phyloP scores from a whole-genome alignment of 352 stramenopile species.

The Plasmopara viticola region DNA sequence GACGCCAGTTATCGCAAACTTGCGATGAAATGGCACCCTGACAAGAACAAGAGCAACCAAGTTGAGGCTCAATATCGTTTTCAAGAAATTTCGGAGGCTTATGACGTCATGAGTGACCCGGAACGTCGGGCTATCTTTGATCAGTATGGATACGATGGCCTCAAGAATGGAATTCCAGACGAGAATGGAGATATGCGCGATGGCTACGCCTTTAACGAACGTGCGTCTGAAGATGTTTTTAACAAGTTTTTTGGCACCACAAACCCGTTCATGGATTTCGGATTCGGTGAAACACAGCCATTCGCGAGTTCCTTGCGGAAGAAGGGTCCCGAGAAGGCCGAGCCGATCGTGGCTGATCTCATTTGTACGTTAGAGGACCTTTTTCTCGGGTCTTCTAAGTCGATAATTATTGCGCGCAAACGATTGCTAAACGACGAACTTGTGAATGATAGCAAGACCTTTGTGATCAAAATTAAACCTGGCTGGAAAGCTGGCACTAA shows the following conservation, averaged over 20 bases:
- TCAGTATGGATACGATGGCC: slow-evolving; percentile 90
- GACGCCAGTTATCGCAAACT: slow-evolving; percentile 86
- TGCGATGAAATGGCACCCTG: slow-evolving; percentile 92
- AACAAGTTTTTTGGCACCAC: slow-evolving; percentile 89
- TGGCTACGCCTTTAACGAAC: slow-evolving; percentile 87
- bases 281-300: slow-evolving; percentile 80
- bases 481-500: slow-evolving; percentile 93
- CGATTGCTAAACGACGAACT: slow-evolving; percentile 70
- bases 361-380: slow-evolving; percentile 89
- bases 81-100: slow-evolving; percentile 92
- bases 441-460: slow-evolving; percentile 72
- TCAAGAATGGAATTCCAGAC: slow-evolving; percentile 86
- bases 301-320: slow-evolving; percentile 79
- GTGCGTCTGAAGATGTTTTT: slow-evolving; percentile 89
- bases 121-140: slow-evolving; percentile 91
- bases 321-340: slow-evolving; percentile 59
- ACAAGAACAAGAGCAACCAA: slow-evolving; percentile 90
- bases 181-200: slow-evolving; percentile 70
- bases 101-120: slow-evolving; percentile 91
- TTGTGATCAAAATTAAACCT: slow-evolving; percentile 88
- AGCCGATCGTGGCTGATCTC: slow-evolving; percentile 65
- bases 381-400: slow-evolving; percentile 87
- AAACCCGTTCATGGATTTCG: slow-evolving; percentile 89
- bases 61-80: slow-evolving; percentile 89
- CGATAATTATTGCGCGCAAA: slow-evolving; percentile 76